Percentiles rank a stretch among this genome's conserved stretches.
Evolutionary conservation across 2,329 filamentous ascomycete genomes (phyloP).

Genomic region (Emmonsia crescens): DNA sequence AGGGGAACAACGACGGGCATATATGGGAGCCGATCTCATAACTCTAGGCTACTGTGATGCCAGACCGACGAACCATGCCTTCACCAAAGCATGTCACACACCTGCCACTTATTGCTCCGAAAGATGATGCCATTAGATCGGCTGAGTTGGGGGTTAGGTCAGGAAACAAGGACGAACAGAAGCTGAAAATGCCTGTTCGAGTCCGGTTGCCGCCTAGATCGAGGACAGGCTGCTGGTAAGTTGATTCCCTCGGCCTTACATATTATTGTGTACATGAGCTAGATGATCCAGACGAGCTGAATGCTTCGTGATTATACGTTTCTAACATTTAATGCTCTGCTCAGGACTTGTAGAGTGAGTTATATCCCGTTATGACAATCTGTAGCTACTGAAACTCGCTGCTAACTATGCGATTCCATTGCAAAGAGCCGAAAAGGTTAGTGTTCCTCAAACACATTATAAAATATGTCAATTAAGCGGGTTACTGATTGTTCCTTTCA

Average conservation of each 20-base stretch:
- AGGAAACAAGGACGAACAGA: conserved; percentile 14
- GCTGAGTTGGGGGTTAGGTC: conserved; percentile 24
- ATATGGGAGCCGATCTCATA: not conserved
- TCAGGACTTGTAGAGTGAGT: conserved; percentile 35
- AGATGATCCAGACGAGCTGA: not conserved
- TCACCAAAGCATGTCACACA: conserved; percentile 29
- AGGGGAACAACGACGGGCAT: not conserved
- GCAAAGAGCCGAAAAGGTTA: conserved; percentile 32
- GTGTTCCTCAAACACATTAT: conserved; percentile 2
- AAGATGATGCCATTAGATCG: conserved; percentile 26
- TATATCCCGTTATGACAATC: conserved; percentile 2
- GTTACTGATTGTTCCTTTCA: conserved; percentile 12
- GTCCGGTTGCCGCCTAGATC: conserved; percentile 43
- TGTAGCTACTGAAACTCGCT: not conserved
- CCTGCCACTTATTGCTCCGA: conserved; percentile 37
- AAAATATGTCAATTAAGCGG: not conserved
- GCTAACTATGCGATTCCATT: not conserved
- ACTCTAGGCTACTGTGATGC: conserved; percentile 20
- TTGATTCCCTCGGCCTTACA: conserved; percentile 7
- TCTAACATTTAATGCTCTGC: conserved; percentile 10
- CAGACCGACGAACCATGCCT: conserved; percentile 26
- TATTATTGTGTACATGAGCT: not conserved
- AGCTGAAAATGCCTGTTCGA: conserved; percentile 27
- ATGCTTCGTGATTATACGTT: conserved; percentile 1
- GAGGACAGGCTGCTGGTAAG: conserved; percentile 44